Evolutionary conservation across 176 grass and related monocot genomes (phyloP), one percentile per base, ranked within the genome.

Genomic region (Chrysopogon serrulatus): DNA sequence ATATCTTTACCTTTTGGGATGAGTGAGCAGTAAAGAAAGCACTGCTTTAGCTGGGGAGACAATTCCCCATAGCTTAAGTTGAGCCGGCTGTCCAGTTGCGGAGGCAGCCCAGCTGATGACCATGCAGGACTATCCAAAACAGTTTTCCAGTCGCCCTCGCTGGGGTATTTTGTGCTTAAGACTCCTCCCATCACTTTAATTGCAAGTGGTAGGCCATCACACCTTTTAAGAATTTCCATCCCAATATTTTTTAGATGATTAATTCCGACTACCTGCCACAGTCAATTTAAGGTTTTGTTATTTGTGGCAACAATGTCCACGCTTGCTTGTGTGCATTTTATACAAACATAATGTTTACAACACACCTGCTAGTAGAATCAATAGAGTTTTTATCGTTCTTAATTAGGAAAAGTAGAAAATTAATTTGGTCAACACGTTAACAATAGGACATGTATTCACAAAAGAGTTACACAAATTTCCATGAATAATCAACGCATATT

Each of bases 21-120:
- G 44, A 82, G 51, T 32, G 37, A 61, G 53, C 31, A 82, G 37
- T 82, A 82, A 17, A 82, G 48, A 44, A 82, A 82, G 68, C 80
- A n/a, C n/a, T n/a, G n/a, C n/a, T n/a, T n/a, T n/a, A n/a, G n/a
- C n/a, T n/a, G n/a, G n/a, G n/a, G n/a, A 82, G 80, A 23, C 36
- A 82, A 21, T n/a, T 82, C 66, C 1, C 60, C 51, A 5, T 82
- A 72, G 37, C 80, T 82, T 27, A 82, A 33, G 31, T 82, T 57
- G 6, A 82, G 5, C 2, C 26, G 36, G 1, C 72, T 32, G 68
- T 82, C 65, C 35, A 70, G n/a, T 16, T 82, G 64, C 8, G 24
- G 4, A 5, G 34, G 64, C 44, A 71, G 21, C 21, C 68, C 66
- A 42, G 26, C 13, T 26, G 37, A 11, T 11, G 67, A 71, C 66